Base-by-base conservation (phyloP, 2,329 filamentous ascomycete species). In the Aureobasidium leucospermi region DNA sequence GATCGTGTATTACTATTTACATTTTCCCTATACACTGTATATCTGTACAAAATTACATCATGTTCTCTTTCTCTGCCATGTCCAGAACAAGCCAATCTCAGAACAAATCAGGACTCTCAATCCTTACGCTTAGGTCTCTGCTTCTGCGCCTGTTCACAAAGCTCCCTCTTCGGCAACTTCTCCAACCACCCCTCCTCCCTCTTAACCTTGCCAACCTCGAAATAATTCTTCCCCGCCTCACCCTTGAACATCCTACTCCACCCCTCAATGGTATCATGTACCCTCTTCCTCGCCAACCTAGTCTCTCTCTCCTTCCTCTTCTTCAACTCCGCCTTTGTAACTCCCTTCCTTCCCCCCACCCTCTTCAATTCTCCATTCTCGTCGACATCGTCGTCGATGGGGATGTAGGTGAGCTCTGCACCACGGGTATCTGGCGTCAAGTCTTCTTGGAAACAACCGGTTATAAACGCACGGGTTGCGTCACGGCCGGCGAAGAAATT, bases 361-460 rank as follows among this genome's bases (percentile, higher is more conserved):
- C 29, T 65, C 63, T 65, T 67, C 60, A 65, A 63, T 62, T 65
- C 64, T 7, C 63, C 64, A 51, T 66, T 53, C 38, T 65, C 63
- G 46, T 60, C 65, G 59, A 65, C 66, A 13, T 66, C 64, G 39
- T 68, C 66, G 29, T 88, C 80, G 8, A 93, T 71, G 0, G 84
- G 83, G 1, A 86, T 72, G 74, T 85, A 97, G 83, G 95, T 94
- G 63, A 86, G 82, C 76, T 97, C 94, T 4, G 90, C 87, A 47
- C 94, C 94, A 62, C 89, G 83, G 71, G 96, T 76, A 75, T 99
- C 94, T 3, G 88, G 81, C 1, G 86, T 94, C 34, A 86, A 79
- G 78, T 99, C 94, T 64, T 90, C 87, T 41, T 83, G 78, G 76
- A 99, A 99, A 74, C 94, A 99, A 16, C 90, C 90, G 2, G 94